Percentiles rank a stretch among this genome's conserved stretches.
Conservation (phyloP, 1,139 yeast species). For the Kodamaea ohmeri region DNA sequence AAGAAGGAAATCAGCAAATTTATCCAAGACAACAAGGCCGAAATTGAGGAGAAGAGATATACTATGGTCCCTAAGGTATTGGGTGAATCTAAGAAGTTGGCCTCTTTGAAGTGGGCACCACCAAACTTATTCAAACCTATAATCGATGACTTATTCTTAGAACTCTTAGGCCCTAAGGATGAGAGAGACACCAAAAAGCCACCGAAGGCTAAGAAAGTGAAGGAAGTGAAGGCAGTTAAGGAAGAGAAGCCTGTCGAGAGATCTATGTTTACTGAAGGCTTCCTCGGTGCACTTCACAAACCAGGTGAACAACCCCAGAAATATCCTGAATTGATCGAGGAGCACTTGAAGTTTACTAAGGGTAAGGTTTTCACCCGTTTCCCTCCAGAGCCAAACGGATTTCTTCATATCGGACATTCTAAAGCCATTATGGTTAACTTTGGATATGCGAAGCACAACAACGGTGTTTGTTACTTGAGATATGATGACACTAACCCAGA, state of each 20-base stretch:
- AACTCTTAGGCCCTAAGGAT: constrained; percentile 86
- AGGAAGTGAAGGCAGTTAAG: constrained; percentile 23
- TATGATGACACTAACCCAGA: constrained; percentile 98
- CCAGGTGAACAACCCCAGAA: constrained; percentile 94
- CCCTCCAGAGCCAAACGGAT: constrained; percentile 99
- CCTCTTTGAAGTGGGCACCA: constrained; percentile 86
- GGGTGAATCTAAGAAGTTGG: constrained; percentile 71
- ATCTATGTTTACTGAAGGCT: constrained; percentile 94
- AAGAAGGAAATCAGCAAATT: constrained; percentile 55
- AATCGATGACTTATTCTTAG: constrained; percentile 72
- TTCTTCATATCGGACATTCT: constrained; percentile 94
- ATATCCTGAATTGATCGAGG: constrained; percentile 77
- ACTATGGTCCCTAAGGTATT: constrained; percentile 70
- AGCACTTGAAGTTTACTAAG: constrained; percentile 71
- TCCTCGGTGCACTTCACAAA: constrained; percentile 90
- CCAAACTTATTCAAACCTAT: constrained; percentile 83
- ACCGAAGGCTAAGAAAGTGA: constrained; percentile 59
- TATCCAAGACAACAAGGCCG: constrained; percentile 55
- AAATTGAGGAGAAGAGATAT: constrained; percentile 70
- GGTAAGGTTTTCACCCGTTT: constrained; percentile 90
- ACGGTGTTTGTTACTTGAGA: constrained; percentile 86
- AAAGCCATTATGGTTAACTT: constrained; percentile 97
- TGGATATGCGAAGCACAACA: constrained; percentile 83
- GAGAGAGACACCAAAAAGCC: constrained; percentile 86
- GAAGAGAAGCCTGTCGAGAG: constrained; percentile 38